Evolutionary conservation across 441 rosid species (phyloP), one percentile per base, ranked within the genome.

Genomic region (Eutrema salsugineum): DNA sequence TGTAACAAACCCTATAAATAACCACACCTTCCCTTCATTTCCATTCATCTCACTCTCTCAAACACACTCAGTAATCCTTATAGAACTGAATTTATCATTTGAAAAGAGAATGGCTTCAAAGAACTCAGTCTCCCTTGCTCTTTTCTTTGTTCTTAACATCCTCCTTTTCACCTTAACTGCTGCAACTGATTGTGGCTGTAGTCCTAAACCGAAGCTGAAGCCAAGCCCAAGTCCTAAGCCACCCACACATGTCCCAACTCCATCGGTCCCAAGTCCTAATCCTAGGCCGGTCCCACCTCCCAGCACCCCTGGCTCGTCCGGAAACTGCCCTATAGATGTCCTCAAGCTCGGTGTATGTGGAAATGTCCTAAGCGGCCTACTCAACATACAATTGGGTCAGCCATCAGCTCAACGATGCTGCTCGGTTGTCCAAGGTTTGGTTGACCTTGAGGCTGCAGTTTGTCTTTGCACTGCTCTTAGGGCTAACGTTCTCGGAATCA

Each of bases 261-360:
- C 27, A 24, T 24, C 27, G 27, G 27, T 51, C 19, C 88, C 5
- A 70, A 57, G 17, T 81, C 54, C 42, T 27, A 42, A 42, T 39
- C 66, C 66, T 42, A 43, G 1, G 39, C 67, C 67, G 11, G 67
- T 46, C 30, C 14, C 67, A n/a, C 36, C 50, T 40, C 85, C 5
- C 72, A 15, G 6, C 87, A 79, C 42, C 60, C 70, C 63, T 28
- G 63, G 46, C 15, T 38, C 73, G 9, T 57, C 79, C 0, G 47
- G 46, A 66, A 83, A 70, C 59, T 91, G 96, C 71, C 90, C 97
- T n/a, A 75, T 56, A 19, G 88, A 91, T 51, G 73, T 75, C 42
- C 86, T 87, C 3, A 86, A 81, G 63, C 76, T 76, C 6, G 72
- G 85, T 10, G 83, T 68, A 1, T 88, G 96, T 47, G 90, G 75